A percentile compares a stretch with the other conserved stretches of the same genome.
Evolutionary conservation across 2,329 filamentous ascomycete genomes (phyloP).

Genomic region (Epicoccum sorghinum): DNA sequence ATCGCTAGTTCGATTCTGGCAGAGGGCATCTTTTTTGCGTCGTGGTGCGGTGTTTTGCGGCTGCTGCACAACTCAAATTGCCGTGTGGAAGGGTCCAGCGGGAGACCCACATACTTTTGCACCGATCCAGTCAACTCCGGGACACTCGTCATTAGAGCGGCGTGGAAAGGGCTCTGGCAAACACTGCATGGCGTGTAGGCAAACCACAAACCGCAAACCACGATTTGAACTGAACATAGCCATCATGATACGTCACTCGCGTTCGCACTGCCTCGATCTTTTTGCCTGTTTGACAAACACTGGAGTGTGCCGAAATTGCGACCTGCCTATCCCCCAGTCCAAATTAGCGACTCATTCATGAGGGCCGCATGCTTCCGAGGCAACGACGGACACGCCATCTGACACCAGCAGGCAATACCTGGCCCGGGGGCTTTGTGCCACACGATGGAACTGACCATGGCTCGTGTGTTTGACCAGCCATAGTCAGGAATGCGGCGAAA

Average conservation of each 20-base stretch:
- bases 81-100: background rate
- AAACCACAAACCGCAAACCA: no score
- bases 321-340: slow-evolving; percentile 22
- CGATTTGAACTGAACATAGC: background rate
- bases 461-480: slow-evolving; percentile 6
- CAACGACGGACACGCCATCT: slow-evolving; percentile 15
- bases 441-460: slow-evolving; percentile 2
- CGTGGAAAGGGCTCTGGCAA: background rate
- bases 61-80: background rate
- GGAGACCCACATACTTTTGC: background rate
- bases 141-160: background rate
- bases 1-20: slow-evolving; percentile 48
- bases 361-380: slow-evolving; percentile 13
- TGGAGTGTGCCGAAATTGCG: slow-evolving; percentile 36
- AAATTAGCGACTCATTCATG: slow-evolving; percentile 17
- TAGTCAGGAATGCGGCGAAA: slow-evolving; percentile 16
- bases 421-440: slow-evolving; percentile 9
- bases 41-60: no score
- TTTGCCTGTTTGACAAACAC: slow-evolving; percentile 20
- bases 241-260: background rate
- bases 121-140: background rate
- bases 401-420: slow-evolving; percentile 26
- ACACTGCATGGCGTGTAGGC: no score
- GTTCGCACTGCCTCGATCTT: slow-evolving; percentile 5
- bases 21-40: slow-evolving; percentile 35